These are phyloP conservation scores for Geranium brycei DNA, from an alignment of 345 rosid species.

Conservation along the genomic window DNA sequence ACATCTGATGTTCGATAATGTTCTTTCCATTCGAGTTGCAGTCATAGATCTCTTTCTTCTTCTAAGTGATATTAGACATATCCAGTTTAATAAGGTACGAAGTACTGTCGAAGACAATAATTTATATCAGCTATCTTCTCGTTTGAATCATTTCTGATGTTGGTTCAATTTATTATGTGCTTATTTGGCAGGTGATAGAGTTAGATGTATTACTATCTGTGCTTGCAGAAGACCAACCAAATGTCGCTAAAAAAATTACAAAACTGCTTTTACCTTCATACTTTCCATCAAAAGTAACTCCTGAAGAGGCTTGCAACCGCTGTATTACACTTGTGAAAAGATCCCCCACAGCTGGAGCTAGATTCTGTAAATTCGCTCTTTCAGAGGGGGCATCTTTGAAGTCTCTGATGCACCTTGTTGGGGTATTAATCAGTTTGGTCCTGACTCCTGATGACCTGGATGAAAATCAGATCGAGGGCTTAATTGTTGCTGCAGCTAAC, in stretches of 20 bases:
- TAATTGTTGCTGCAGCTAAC: conserved; percentile 37
- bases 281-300: conserved; percentile 57
- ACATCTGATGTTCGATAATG: conserved; percentile 53
- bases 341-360: conserved; percentile 76
- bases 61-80: conserved; percentile 45
- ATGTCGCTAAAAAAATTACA: conserved; percentile 64
- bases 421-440: conserved; percentile 38
- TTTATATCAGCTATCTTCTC: not conserved
- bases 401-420: conserved; percentile 51
- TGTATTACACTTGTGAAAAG: conserved; percentile 68
- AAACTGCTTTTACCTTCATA: conserved; percentile 73
- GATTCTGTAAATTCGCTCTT: conserved; percentile 67
- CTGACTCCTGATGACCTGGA: conserved; percentile 35
- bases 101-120: not conserved
- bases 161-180: conserved; percentile 10
- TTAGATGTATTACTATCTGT: conserved; percentile 47
- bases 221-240: conserved; percentile 59
- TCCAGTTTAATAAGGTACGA: conserved; percentile 81
- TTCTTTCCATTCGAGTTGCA: conserved; percentile 49
- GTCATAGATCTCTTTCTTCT: conserved; percentile 67
- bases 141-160: not conserved
- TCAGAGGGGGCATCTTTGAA: conserved; percentile 51
- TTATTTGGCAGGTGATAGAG: conserved; percentile 48
- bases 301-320: conserved; percentile 70
- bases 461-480: conserved; percentile 57